phyloP scores from a whole-genome alignment of 2,329 filamentous ascomycete species.

The Ambrosiella xylebori region DNA sequence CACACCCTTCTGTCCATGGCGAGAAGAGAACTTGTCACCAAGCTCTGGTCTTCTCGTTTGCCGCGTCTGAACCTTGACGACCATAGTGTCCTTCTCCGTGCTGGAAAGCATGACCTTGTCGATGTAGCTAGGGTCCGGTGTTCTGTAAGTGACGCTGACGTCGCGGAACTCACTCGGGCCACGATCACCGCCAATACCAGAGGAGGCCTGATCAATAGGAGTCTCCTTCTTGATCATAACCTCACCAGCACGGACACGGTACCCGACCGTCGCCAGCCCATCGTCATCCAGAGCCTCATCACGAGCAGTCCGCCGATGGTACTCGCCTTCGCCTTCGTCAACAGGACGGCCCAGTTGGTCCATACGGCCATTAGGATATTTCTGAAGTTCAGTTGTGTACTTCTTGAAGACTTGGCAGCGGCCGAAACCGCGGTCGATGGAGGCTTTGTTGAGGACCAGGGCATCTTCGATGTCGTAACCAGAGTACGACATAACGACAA shows the following conservation, averaged over 20 bases:
- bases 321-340: constrained; percentile 41
- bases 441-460: constrained; percentile 89
- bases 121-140: constrained; percentile 72
- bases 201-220: constrained; percentile 60
- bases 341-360: constrained; percentile 46
- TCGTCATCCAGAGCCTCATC: constrained; percentile 65
- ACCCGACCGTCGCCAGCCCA: constrained; percentile 74
- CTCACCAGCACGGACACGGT: constrained; percentile 59
- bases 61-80: constrained; percentile 90
- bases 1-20: constrained; percentile 95
- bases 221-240: constrained; percentile 82
- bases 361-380: constrained; percentile 65
- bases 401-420: constrained; percentile 98
- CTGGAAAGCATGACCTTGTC: constrained; percentile 92
- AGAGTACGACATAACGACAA: constrained; percentile 98
- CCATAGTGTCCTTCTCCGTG: constrained; percentile 67
- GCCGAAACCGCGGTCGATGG: constrained; percentile 84
- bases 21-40: constrained; percentile 96
- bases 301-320: constrained; percentile 44
- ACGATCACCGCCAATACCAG: constrained; percentile 50
- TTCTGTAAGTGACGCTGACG: constrained; percentile 59
- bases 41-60: constrained; percentile 90
- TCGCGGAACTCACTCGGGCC: constrained; percentile 48
- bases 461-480: constrained; percentile 99
- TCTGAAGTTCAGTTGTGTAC: constrained; percentile 69